phyloP scores from a whole-genome alignment of 495 filamentous ascomycete species.

The Xylaria grammica region DNA sequence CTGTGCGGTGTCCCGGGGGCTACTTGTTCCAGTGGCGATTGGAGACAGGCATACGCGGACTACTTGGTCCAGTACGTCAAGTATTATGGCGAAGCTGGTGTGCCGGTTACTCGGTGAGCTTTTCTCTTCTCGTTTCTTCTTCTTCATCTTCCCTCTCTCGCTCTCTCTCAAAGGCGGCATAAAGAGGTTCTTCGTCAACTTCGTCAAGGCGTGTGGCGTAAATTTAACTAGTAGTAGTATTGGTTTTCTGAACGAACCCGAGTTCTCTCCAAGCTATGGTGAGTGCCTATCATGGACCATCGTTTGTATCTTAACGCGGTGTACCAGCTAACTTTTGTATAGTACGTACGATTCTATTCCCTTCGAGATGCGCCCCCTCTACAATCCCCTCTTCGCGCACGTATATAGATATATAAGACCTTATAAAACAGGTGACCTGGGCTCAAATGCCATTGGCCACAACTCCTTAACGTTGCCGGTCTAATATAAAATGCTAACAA shows the following conservation, averaged over 20 bases:
- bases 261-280: conserved; percentile 43
- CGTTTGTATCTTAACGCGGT: too few relatives aligned
- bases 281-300: background rate
- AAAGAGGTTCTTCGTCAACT: background rate
- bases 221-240: conserved; percentile 24
- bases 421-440: too few relatives aligned
- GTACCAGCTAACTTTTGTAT: background rate
- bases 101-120: conserved; percentile 56
- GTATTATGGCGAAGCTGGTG: conserved; percentile 56
- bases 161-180: background rate
- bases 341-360: conserved; percentile 4
- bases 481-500: background rate
- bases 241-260: conserved; percentile 49
- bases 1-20: conserved; percentile 56
- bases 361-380: background rate
- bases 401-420: too few relatives aligned
- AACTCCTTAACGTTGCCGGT: background rate
- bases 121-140: too few relatives aligned
- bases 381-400: too few relatives aligned
- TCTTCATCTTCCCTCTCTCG: conserved; percentile 34
- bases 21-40: conserved; percentile 55
- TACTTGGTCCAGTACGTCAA: conserved; percentile 59
- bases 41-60: conserved; percentile 61
- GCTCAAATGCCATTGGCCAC: background rate
- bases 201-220: background rate